Conservation (phyloP, 208 protist genomes). For the Sergeia podlipaevii region DNA sequence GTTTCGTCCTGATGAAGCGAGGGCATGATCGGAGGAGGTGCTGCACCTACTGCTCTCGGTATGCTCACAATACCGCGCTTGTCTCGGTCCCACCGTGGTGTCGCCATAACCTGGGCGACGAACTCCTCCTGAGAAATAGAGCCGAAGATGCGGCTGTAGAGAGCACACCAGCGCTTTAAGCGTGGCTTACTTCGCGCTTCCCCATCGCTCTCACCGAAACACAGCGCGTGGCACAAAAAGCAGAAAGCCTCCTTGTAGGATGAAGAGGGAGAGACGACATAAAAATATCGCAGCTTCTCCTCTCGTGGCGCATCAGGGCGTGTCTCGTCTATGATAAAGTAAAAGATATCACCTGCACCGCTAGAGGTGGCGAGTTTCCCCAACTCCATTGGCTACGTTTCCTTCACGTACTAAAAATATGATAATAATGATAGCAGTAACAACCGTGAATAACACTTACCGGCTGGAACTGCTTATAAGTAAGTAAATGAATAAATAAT, state of each 20-base stretch:
- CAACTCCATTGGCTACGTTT: too few species aligned
- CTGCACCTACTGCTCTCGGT: neutral
- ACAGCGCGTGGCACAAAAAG: slow-evolving; percentile 52
- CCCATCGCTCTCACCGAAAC: slow-evolving; percentile 12
- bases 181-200: slow-evolving; percentile 3
- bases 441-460: too few species aligned
- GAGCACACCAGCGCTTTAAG: slow-evolving; percentile 42
- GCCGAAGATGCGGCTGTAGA: slow-evolving; percentile 50
- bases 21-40: slow-evolving; percentile 7
- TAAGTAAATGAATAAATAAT: neutral
- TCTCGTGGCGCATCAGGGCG: slow-evolving; percentile 42
- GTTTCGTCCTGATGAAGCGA: slow-evolving; percentile 45
- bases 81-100: slow-evolving; percentile 4
- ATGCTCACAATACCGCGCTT: neutral
- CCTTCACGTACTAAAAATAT: too few species aligned
- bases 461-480: slow-evolving; percentile 1
- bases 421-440: too few species aligned
- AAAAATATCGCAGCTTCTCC: slow-evolving; percentile 34
- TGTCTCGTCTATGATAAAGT: slow-evolving; percentile 57
- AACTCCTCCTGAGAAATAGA: slow-evolving; percentile 40
- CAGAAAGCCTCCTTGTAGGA: slow-evolving; percentile 45
- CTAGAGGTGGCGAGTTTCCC: slow-evolving; percentile 31
- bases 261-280: slow-evolving; percentile 31
- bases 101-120: slow-evolving; percentile 23
- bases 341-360: slow-evolving; percentile 35